Evolutionary conservation across 257 asterid genomes (phyloP).

Genomic region (Apocynum venetum): DNA sequence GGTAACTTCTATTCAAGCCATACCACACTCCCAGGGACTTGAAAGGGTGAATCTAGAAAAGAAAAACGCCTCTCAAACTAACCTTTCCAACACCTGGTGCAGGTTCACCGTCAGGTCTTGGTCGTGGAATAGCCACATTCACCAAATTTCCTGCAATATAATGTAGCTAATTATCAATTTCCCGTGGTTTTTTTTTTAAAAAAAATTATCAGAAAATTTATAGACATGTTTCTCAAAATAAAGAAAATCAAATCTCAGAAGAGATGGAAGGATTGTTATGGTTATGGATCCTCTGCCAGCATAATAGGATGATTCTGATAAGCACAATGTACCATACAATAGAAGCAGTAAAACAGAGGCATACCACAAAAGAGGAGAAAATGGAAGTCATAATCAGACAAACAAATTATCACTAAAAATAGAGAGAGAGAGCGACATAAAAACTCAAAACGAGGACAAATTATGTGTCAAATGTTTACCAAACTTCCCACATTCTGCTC

Average conservation of each 20-base stretch:
- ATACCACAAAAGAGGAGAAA: conserved; percentile 16
- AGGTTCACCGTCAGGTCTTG: conserved; percentile 56
- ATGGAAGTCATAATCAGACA: neutral
- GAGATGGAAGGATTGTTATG: conserved; percentile 15
- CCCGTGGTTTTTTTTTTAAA: neutral
- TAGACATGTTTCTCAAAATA: neutral
- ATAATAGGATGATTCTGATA: conserved; percentile 15
- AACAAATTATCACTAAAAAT: neutral
- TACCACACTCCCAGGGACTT: no score
- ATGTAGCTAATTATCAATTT: neutral
- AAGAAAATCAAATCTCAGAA: neutral
- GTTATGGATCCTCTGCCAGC: conserved; percentile 21
- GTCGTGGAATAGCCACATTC: conserved; percentile 82
- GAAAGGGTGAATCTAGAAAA: no score
- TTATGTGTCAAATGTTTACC: conserved; percentile 20
- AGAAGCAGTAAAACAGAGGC: conserved; percentile 30
- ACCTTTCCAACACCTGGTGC: conserved; percentile 96
- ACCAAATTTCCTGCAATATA: conserved; percentile 63
- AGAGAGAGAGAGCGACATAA: neutral
- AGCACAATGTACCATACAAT: conserved; percentile 22
- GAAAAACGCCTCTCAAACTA: conserved; percentile 11
- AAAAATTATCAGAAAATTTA: neutral
- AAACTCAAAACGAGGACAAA: neutral
- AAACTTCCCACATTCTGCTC: conserved; percentile 66
- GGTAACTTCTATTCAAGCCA: no score